phyloP scores from a whole-genome alignment of 495 filamentous ascomycete species.

The Oidiodendron maius region DNA sequence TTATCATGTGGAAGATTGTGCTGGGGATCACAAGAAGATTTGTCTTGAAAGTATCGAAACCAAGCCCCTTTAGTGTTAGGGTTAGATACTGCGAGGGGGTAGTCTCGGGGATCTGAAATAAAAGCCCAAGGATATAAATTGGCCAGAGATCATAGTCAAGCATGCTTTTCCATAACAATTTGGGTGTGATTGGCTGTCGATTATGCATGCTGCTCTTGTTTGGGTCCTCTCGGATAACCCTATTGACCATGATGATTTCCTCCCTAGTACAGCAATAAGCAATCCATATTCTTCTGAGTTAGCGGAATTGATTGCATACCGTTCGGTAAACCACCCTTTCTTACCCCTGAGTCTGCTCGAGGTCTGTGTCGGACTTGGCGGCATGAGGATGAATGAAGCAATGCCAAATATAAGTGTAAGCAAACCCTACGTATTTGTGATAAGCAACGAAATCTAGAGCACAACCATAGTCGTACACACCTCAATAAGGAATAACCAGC shows the following conservation, averaged over 20 bases:
- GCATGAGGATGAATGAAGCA: constrained; percentile 63
- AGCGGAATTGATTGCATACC: constrained; percentile 23
- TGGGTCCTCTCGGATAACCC: constrained; percentile 67
- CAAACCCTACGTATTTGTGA: constrained; percentile 30
- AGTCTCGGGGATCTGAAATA: constrained; percentile 49
- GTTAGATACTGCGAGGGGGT: constrained; percentile 56
- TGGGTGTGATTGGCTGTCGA: constrained; percentile 55
- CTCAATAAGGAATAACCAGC: constrained; percentile 60
- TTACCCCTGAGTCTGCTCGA: constrained; percentile 57
- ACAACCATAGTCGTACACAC: not conserved
- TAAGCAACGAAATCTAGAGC: not conserved
- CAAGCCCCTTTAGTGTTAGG: constrained; percentile 50
- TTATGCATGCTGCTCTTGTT: constrained; percentile 58
- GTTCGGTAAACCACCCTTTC: constrained; percentile 66
- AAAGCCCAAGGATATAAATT: constrained; percentile 58
- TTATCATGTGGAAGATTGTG: constrained; percentile 42
- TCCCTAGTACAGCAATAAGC: constrained; percentile 41
- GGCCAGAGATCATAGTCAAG: constrained; percentile 71
- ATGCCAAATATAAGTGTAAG: constrained; percentile 62
- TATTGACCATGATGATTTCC: constrained; percentile 70
- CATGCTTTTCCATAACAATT: constrained; percentile 52
- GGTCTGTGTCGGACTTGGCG: constrained; percentile 68
- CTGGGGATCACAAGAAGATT: constrained; percentile 67
- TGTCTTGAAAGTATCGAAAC: constrained; percentile 62
- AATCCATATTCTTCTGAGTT: constrained; percentile 30